Evolutionary conservation across 345 rosid genomes (phyloP), one percentile per base, ranked within the genome.

Genomic region (Gossypium stocksii): DNA sequence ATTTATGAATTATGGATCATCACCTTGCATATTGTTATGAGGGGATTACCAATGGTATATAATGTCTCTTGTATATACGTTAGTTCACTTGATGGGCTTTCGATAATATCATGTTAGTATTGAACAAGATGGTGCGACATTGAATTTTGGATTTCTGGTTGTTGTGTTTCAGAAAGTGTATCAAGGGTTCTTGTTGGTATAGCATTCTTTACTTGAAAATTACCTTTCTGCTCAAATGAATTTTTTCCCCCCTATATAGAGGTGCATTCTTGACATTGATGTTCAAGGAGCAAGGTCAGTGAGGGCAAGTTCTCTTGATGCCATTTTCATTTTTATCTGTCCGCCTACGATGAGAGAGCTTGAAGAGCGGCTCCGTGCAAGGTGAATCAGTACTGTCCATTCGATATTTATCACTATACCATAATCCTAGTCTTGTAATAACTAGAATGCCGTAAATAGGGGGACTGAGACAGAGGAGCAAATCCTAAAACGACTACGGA

Each of bases 201-300:
- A 56, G 27, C 70, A 66, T 20, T 69, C 23, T 70, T 70, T 71
- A 14, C 52, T 9, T 44, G 15, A 59, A 38, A 44, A 17, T 70
- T 22, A n/a, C 53, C 72, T 15, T 0, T 66, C 52, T 66, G 34
- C 71, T 9, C 38, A 49, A 9, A 15, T 27, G 14, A 20, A 15
- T 9, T 22, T 49, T 10, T 22, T 11, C 5, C 2, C 34, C 59
- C 29, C 52, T 22, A 12, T 85, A 29, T 65, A 95, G 99, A 84
- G 94, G 80, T 95, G 99, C 84, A 95, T 95, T 76, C 97, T 95
- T 78, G 99, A 93, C 80, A 95, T 95, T 62, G 99, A 95, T 79
- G 99, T 95, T 74, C 99, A 95, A 89, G 99, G 98, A 57, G 97
- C 98, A 16, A 85, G 85, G 70, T 88, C 96, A 2, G 96, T 95